phyloP scores from a whole-genome alignment of 306 rosid species.

The Senna tora region DNA sequence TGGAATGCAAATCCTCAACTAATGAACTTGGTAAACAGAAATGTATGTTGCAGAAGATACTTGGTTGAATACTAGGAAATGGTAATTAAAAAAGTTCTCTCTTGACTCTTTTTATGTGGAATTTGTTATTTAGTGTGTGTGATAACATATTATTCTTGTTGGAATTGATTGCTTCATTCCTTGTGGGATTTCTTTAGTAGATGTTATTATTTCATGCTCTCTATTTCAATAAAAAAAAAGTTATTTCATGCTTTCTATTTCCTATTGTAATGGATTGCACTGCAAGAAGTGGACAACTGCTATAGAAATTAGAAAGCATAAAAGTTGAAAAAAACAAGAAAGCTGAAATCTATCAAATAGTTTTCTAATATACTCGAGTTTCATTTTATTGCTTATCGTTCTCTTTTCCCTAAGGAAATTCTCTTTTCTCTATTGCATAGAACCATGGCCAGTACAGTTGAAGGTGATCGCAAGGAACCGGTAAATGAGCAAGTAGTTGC shows the following conservation, averaged over 20 bases:
- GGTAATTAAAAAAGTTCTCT: not conserved
- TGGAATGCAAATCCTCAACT: constrained; percentile 3
- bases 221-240: too few relatives aligned
- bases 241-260: not conserved
- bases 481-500: constrained; percentile 87
- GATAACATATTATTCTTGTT: not conserved
- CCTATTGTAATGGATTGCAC: not conserved
- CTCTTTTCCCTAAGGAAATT: not conserved
- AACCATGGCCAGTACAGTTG: constrained; percentile 68
- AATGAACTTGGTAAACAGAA: constrained; percentile 1
- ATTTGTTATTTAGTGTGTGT: not conserved
- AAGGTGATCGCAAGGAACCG: constrained; percentile 68
- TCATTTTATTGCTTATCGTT: constrained; percentile 1
- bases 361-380: not conserved
- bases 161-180: constrained; percentile 2
- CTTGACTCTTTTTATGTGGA: constrained; percentile 3
- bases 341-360: not conserved
- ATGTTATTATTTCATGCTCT: constrained; percentile 4
- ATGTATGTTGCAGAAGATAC: not conserved
- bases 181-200: not conserved
- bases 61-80: not conserved
- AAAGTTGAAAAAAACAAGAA: not conserved
- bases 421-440: constrained; percentile 34
- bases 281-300: not conserved
- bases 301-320: not conserved